Conservation (phyloP, 768 basidiomycete species). For the Boletus coccyginus region DNA sequence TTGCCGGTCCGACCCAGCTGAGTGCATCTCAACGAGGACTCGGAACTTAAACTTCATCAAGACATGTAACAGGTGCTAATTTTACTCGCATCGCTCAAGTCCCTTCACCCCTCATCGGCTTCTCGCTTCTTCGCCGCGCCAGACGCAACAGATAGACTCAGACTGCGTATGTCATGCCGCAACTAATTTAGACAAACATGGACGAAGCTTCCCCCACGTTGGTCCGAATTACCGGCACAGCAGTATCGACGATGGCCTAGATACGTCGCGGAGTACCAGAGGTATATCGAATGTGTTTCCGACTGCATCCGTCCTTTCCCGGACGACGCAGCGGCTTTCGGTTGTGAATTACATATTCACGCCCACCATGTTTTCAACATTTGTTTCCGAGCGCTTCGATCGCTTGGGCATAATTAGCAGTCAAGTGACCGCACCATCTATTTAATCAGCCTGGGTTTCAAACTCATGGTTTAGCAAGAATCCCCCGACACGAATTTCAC, state of each 20-base stretch:
- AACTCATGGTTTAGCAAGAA: not conserved
- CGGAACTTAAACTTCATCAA: no score
- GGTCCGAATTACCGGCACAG: not conserved
- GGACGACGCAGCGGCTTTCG: conserved; percentile 1
- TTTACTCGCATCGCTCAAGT: not conserved
- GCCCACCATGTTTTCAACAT: not conserved
- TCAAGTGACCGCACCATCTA: conserved; percentile 5
- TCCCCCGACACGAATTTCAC: conserved; percentile 15
- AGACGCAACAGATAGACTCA: not conserved
- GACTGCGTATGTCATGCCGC: not conserved
- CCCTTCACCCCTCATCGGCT: not conserved
- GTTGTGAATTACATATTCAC: conserved; percentile 10
- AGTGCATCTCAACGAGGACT: no score
- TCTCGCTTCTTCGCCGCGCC: not conserved
- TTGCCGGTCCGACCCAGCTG: no score
- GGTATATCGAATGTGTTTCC: not conserved
- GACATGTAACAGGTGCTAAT: conserved; percentile 6
- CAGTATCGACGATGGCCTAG: no score
- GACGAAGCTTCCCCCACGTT: not conserved
- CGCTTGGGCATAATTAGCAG: conserved; percentile 5
- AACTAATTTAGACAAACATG: conserved; percentile 3
- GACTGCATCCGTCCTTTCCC: not conserved
- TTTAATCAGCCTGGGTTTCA: conserved; percentile 14
- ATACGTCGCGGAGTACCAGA: conserved; percentile 2
- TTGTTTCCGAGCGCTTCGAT: conserved; percentile 2